phyloP scores from a whole-genome alignment of 345 rosid species.

The Mallotus nudiflorus region DNA sequence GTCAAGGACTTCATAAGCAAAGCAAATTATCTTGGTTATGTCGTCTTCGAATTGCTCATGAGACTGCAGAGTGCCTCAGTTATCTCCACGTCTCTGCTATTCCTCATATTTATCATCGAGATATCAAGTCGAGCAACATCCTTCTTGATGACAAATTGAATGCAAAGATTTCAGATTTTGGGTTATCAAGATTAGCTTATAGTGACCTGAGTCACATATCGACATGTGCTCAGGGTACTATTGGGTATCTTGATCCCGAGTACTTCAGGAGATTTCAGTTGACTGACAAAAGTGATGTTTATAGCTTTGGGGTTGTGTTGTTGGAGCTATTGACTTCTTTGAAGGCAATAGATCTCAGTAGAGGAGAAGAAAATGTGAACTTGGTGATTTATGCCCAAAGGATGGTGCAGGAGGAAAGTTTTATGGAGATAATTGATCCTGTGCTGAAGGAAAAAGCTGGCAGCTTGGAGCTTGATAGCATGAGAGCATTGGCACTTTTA shows the following conservation, averaged over 20 bases:
- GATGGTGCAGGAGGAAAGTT: conserved; percentile 40
- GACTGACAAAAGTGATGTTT: conserved; percentile 58
- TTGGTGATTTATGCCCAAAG: conserved; percentile 40
- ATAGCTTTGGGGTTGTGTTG: conserved; percentile 55
- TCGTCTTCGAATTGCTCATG: conserved; percentile 44
- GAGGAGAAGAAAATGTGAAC: conserved; percentile 48
- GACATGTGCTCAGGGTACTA: conserved; percentile 56
- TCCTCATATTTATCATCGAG: conserved; percentile 53
- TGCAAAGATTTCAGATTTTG: conserved; percentile 56
- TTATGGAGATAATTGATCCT: conserved; percentile 42
- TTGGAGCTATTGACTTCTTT: conserved; percentile 47
- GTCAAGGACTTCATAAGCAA: not conserved
- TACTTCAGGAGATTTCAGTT: conserved; percentile 46
- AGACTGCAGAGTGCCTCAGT: conserved; percentile 44
- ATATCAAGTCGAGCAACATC: conserved; percentile 56
- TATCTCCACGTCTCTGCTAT: conserved; percentile 48
- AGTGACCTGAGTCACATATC: conserved; percentile 48
- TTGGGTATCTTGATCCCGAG: conserved; percentile 53
- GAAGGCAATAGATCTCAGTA: conserved; percentile 46
- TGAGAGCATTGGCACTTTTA: conserved; percentile 47
- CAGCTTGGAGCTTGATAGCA: conserved; percentile 43
- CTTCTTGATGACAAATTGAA: conserved; percentile 43
- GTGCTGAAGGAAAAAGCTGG: conserved; percentile 31
- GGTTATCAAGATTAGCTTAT: conserved; percentile 45
- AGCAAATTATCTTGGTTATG: conserved; percentile 25